A percentile compares a stretch with the other conserved stretches of the same genome.
These are phyloP conservation scores for Rhododendron henanense DNA, from an alignment of 148 eudicot genomes.

Conservation along the genomic window DNA sequence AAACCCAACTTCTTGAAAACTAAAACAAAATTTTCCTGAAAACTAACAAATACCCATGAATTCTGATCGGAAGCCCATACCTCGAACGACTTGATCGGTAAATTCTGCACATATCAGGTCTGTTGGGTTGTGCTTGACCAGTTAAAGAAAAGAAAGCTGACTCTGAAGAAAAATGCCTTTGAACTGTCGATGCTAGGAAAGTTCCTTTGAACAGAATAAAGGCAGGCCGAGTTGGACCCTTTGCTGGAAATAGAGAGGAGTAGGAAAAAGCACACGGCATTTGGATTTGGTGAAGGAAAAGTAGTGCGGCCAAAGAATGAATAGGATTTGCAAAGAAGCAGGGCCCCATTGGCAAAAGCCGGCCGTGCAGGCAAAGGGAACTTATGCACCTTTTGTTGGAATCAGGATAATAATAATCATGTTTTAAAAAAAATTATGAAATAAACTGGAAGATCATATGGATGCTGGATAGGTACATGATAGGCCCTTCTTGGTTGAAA, in stretches of 20 bases:
- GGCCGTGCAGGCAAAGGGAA: too few relatives aligned
- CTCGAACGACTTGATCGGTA: neutral
- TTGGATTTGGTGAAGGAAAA: neutral
- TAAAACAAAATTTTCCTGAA: neutral
- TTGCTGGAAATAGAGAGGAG: neutral
- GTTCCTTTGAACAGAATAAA: neutral
- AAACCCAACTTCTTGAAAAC: neutral
- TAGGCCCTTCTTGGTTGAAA: too few relatives aligned
- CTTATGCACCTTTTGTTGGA: too few relatives aligned
- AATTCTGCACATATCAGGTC: neutral
- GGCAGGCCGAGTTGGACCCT: neutral
- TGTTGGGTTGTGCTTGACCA: neutral
- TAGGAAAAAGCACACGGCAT: neutral
- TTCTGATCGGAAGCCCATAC: conserved; percentile 2
- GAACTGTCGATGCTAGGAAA: neutral
- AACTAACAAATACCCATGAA: neutral
- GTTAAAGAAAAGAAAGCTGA: neutral
- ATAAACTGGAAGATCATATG: too few relatives aligned
- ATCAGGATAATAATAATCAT: too few relatives aligned
- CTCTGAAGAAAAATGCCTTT: neutral
- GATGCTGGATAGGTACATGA: too few relatives aligned
- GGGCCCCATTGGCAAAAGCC: too few relatives aligned
- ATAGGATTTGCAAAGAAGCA: too few relatives aligned
- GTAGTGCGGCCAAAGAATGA: neutral
- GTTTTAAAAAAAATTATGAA: too few relatives aligned